These are phyloP conservation scores for Ophiosphaerella korrae DNA, from an alignment of 2,329 filamentous ascomycete genomes.

Conservation along the genomic window DNA sequence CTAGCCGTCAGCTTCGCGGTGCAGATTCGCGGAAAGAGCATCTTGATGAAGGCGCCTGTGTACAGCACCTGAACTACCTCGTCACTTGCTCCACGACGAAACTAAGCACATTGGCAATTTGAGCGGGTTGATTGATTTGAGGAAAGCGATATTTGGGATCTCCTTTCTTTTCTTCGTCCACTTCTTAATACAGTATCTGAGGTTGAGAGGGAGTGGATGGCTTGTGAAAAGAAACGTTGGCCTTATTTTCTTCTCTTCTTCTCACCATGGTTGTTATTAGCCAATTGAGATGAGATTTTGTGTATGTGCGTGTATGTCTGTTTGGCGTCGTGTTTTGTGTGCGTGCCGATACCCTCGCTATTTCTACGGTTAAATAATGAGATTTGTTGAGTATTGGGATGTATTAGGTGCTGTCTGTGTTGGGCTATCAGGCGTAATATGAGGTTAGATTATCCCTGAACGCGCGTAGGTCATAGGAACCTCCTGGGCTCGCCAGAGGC, in stretches of 20 bases:
- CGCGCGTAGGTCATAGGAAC: too few species aligned
- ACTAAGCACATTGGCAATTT: constrained; percentile 12
- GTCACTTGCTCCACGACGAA: neutral
- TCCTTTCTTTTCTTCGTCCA: neutral
- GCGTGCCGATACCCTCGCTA: constrained; percentile 44
- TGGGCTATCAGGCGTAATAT: too few species aligned
- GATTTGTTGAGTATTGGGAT: neutral
- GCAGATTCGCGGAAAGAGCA: constrained; percentile 54
- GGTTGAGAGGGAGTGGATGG: neutral
- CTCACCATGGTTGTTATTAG: constrained; percentile 4
- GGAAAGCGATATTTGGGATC: neutral
- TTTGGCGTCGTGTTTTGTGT: constrained; percentile 19
- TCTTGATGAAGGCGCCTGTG: constrained; percentile 57
- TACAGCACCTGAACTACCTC: constrained; percentile 42
- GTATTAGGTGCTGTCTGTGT: too few species aligned
- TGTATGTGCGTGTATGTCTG: too few species aligned
- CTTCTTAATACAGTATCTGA: constrained; percentile 17
- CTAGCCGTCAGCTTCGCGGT: constrained; percentile 55
- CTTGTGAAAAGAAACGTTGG: too few species aligned
- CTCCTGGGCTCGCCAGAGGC: too few species aligned
- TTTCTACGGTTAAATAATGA: constrained; percentile 27
- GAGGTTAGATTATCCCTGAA: too few species aligned
- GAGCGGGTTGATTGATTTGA: constrained; percentile 14
- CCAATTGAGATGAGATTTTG: constrained; percentile 3
- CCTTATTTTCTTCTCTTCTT: too few species aligned